Percentiles rank a stretch among this genome's conserved stretches.
These are phyloP conservation scores for Nakazawaea holstii DNA, from an alignment of 805 yeast genomes.

Conservation along the genomic window DNA sequence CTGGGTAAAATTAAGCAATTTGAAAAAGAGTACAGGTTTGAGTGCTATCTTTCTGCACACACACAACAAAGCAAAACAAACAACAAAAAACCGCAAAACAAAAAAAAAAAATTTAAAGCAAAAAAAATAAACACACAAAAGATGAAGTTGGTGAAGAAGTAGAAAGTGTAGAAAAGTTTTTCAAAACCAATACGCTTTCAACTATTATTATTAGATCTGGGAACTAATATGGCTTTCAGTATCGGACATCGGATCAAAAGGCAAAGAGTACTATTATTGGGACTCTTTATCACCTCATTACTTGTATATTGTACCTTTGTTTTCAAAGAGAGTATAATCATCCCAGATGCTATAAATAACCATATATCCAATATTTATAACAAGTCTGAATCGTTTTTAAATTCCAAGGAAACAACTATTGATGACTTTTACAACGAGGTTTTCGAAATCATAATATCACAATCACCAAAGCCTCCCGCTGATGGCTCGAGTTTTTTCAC, in stretches of 20 bases:
- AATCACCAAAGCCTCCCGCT: constrained; percentile 17
- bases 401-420: too few species aligned
- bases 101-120: too few species aligned
- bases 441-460: constrained; percentile 6
- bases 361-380: neutral
- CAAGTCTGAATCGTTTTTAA: neutral
- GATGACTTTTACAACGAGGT: constrained; percentile 1
- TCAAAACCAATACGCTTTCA: too few species aligned
- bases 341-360: neutral
- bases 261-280: neutral
- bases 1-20: too few species aligned
- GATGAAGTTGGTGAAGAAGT: too few species aligned
- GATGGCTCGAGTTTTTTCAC: constrained; percentile 16
- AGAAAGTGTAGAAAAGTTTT: too few species aligned
- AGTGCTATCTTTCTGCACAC: too few species aligned
- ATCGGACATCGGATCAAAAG: neutral
- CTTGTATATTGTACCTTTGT: neutral
- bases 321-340: neutral
- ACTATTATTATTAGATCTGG: neutral
- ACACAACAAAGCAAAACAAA: too few species aligned
- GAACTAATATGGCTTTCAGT: neutral
- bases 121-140: too few species aligned
- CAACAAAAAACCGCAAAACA: too few species aligned
- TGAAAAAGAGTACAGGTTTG: too few species aligned
- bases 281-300: neutral